A percentile compares a stretch with the other conserved stretches of the same genome.
Evolutionary conservation across 345 rosid species (phyloP).

Genomic region (Eucalyptus polybractea): DNA sequence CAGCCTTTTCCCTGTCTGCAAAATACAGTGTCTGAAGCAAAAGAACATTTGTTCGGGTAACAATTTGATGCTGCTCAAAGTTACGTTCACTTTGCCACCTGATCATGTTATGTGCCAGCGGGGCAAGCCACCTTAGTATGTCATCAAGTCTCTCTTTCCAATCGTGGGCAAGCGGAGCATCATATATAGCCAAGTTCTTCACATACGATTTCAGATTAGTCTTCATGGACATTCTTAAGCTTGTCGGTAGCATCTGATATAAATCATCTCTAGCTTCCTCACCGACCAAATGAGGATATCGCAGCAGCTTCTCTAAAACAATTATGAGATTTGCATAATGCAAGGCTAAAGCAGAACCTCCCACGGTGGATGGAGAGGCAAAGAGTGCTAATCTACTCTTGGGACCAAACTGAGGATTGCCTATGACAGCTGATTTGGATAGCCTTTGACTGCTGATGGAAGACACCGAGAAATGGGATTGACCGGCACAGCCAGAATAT

Average conservation of each 20-base stretch:
- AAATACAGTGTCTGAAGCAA: slow-evolving; percentile 80
- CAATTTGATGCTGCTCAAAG: slow-evolving; percentile 89
- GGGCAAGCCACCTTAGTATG: slow-evolving; percentile 80
- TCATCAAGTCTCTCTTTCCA: slow-evolving; percentile 83
- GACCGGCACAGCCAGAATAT: slow-evolving; percentile 8
- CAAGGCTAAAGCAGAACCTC: slow-evolving; percentile 84
- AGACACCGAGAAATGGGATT: slow-evolving; percentile 4
- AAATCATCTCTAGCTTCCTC: slow-evolving; percentile 94
- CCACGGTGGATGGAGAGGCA: slow-evolving; percentile 61
- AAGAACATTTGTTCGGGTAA: slow-evolving; percentile 65
- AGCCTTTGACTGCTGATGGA: slow-evolving; percentile 17
- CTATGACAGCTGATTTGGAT: neutral
- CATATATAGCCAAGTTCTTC: slow-evolving; percentile 78
- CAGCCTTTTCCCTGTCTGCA: slow-evolving; percentile 83
- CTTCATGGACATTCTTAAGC: slow-evolving; percentile 56
- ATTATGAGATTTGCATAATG: slow-evolving; percentile 88
- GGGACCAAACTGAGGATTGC: slow-evolving; percentile 23
- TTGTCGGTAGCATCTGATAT: slow-evolving; percentile 85
- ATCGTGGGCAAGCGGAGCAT: slow-evolving; percentile 87
- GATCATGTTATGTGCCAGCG: slow-evolving; percentile 90
- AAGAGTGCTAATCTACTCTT: slow-evolving; percentile 39
- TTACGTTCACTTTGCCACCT: slow-evolving; percentile 94
- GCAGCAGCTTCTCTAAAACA: slow-evolving; percentile 79
- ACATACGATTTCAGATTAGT: slow-evolving; percentile 59
- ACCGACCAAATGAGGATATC: slow-evolving; percentile 85